Evolutionary conservation across 257 asterid genomes (phyloP).

Genomic region (Solanum pimpinellifolium): DNA sequence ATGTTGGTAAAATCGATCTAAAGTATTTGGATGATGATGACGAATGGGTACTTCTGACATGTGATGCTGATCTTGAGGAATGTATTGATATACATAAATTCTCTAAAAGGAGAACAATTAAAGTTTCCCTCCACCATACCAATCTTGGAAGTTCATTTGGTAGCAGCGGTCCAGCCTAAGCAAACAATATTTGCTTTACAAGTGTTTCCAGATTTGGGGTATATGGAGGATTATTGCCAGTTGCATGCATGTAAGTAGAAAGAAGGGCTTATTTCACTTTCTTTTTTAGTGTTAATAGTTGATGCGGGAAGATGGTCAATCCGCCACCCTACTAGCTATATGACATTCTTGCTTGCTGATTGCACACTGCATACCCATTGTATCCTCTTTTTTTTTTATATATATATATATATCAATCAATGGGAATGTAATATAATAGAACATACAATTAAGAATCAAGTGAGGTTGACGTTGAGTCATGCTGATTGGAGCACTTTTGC

Average conservation of each 20-base stretch:
- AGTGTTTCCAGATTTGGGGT: not conserved
- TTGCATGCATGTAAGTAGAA: not conserved
- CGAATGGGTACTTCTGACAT: slow-evolving; percentile 80
- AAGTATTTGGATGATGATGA: slow-evolving; percentile 70
- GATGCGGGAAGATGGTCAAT: not conserved
- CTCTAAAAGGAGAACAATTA: slow-evolving; percentile 40
- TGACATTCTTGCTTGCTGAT: not conserved
- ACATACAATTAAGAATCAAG: not conserved
- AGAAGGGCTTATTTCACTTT: not conserved
- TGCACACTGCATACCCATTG: not conserved
- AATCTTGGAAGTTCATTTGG: slow-evolving; percentile 55
- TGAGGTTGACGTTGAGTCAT: not conserved
- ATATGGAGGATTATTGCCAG: not conserved
- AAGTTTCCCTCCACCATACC: slow-evolving; percentile 36
- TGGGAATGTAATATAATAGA: not conserved
- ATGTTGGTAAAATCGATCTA: slow-evolving; percentile 28
- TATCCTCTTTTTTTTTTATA: not conserved
- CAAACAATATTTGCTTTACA: not conserved
- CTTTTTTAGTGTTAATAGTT: not conserved
- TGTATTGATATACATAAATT: slow-evolving; percentile 58
- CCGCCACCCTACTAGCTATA: not conserved
- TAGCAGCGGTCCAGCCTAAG: slow-evolving; percentile 31
- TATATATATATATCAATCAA: not conserved
- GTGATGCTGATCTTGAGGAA: slow-evolving; percentile 84
- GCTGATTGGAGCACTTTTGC: not conserved